A percentile compares a stretch with the other conserved stretches of the same genome.
These are phyloP conservation scores for Coprinopsis cinerea DNA, from an alignment of 768 basidiomycete species.

Conservation along the genomic window DNA sequence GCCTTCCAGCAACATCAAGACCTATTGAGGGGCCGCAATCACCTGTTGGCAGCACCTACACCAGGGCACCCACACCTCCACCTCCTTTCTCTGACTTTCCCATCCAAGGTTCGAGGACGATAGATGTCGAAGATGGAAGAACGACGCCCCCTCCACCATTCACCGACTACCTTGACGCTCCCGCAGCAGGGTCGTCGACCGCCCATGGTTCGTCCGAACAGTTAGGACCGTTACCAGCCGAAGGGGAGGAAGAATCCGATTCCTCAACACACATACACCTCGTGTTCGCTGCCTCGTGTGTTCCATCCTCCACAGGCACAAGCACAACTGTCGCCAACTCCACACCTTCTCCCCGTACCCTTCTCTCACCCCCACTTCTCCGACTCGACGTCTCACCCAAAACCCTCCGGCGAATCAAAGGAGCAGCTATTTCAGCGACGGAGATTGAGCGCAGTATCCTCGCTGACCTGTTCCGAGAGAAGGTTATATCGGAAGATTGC, in stretches of 20 bases:
- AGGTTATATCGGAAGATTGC: neutral
- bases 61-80: neutral
- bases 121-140: no score
- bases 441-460: neutral
- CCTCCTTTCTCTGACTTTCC: no score
- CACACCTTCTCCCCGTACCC: neutral
- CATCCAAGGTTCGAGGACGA: no score
- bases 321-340: neutral
- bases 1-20: neutral
- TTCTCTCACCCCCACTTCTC: neutral
- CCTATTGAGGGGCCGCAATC: neutral
- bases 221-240: no score
- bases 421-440: neutral
- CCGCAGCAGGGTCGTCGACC: no score
- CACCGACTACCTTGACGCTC: neutral
- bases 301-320: neutral
- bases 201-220: no score
- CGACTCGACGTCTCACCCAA: neutral
- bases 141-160: neutral
- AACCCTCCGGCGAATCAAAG: neutral
- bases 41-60: neutral
- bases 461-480: neutral
- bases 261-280: neutral
- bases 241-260: no score
- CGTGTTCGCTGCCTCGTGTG: neutral